Percentiles rank a stretch among this genome's conserved stretches.
phyloP scores from a whole-genome alignment of 176 grass and related monocot genomes.

The Triticum timopheevii region DNA sequence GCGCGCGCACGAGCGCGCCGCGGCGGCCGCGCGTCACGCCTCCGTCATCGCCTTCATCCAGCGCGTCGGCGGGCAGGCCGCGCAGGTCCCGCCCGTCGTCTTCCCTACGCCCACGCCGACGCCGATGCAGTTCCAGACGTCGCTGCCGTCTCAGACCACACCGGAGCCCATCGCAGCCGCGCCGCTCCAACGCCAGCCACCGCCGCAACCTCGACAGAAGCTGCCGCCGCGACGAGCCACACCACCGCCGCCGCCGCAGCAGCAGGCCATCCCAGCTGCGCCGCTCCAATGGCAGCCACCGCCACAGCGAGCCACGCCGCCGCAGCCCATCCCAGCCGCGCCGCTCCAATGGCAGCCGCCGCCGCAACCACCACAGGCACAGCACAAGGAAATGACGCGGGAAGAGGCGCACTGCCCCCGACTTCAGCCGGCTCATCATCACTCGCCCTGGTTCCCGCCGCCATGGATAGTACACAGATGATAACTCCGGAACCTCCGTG shows the following conservation, averaged over 20 bases:
- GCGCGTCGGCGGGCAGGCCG: constrained; percentile 59
- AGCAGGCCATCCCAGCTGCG: constrained; percentile 28
- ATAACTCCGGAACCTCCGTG: too few relatives aligned
- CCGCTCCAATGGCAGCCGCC: constrained; percentile 41
- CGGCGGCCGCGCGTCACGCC: constrained; percentile 67
- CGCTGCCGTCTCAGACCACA: not conserved
- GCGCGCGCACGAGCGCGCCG: constrained; percentile 71
- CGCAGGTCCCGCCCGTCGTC: constrained; percentile 26
- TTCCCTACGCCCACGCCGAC: not conserved
- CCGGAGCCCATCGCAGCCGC: constrained; percentile 22
- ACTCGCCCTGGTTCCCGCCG: constrained; percentile 16
- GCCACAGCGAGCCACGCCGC: not conserved
- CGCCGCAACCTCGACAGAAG: constrained; percentile 24
- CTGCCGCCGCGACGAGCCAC: not conserved
- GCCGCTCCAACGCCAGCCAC: constrained; percentile 42
- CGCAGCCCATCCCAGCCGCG: constrained; percentile 29
- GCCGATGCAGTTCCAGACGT: not conserved
- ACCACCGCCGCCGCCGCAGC: constrained; percentile 1
- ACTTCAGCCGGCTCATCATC: constrained; percentile 19
- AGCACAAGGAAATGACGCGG: constrained; percentile 14
- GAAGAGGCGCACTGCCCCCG: constrained; percentile 20
- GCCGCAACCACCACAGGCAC: not conserved
- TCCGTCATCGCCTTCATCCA: constrained; percentile 80
- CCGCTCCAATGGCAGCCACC: constrained; percentile 40
- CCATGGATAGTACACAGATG: not conserved